A percentile compares a stretch with the other conserved stretches of the same genome.
These are phyloP conservation scores for Spencermartinsiella ligniputridi DNA, from an alignment of 1,139 yeast genomes.

Conservation along the genomic window DNA sequence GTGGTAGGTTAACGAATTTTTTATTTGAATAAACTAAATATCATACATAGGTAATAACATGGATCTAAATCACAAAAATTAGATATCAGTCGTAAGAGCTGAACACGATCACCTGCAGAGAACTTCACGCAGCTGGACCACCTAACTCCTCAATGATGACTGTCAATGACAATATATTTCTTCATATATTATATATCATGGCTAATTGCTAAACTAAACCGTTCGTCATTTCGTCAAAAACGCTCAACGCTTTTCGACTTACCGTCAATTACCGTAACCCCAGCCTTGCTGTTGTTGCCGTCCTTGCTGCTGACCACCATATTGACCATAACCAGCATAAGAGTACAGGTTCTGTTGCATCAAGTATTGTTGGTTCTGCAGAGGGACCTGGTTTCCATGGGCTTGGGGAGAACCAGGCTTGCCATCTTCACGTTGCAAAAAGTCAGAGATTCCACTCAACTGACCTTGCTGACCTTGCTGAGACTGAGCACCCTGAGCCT, in stretches of 20 bases:
- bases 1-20: no score
- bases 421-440: conserved; percentile 28
- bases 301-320: conserved; percentile 24
- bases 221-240: not conserved
- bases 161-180: conserved; percentile 1
- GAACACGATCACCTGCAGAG: no score
- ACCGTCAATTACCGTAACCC: conserved; percentile 18
- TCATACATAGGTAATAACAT: no score
- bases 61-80: no score
- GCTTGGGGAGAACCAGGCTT: conserved; percentile 26
- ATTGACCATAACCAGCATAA: conserved; percentile 32
- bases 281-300: conserved; percentile 20
- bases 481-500: conserved; percentile 14
- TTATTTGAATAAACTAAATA: no score
- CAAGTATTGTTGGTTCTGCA: conserved; percentile 17
- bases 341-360: conserved; percentile 29
- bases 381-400: conserved; percentile 11
- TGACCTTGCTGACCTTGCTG: conserved; percentile 18
- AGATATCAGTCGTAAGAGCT: no score
- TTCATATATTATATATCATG: not conserved
- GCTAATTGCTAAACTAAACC: not conserved
- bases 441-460: conserved; percentile 32
- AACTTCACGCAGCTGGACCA: no score
- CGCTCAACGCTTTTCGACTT: not conserved
- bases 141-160: not conserved